phyloP scores from a whole-genome alignment of 768 basidiomycete species.

The Termitomyces sp. region DNA sequence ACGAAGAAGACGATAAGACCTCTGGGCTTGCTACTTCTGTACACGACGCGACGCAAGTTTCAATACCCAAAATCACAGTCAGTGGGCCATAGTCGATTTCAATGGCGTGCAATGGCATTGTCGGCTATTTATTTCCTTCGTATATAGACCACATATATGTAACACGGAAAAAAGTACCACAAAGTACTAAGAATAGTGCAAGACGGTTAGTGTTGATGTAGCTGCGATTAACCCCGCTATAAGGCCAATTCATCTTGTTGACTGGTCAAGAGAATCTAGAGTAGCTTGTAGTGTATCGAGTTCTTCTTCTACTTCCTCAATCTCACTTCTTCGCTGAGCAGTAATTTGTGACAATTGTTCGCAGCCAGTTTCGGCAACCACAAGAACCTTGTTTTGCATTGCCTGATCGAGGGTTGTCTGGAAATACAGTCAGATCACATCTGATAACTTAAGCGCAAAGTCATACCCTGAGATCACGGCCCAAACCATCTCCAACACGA shows the following conservation, averaged over 20 bases:
- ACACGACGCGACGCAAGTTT: conserved; percentile 4
- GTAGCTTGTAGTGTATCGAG: conserved; percentile 33
- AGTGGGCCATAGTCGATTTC: conserved; percentile 1
- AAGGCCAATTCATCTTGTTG: neutral
- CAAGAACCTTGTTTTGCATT: conserved; percentile 45
- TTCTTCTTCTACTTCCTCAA: conserved; percentile 37
- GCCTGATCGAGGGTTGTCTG: conserved; percentile 42
- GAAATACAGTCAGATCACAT: conserved; percentile 1
- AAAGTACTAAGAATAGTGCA: neutral
- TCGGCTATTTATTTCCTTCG: conserved; percentile 6
- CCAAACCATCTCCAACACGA: conserved; percentile 55
- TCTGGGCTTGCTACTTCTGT: conserved; percentile 6
- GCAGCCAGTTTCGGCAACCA: conserved; percentile 47
- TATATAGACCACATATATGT: conserved; percentile 5
- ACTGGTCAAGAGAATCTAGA: conserved; percentile 19
- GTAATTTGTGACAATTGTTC: conserved; percentile 35
- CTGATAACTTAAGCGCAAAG: neutral
- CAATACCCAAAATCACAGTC: conserved; percentile 19
- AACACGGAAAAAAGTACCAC: neutral
- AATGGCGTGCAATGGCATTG: conserved; percentile 4
- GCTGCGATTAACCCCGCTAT: neutral
- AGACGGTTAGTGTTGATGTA: neutral
- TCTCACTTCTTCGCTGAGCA: conserved; percentile 35
- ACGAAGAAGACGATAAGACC: conserved; percentile 37
- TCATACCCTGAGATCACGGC: conserved; percentile 58